Percentiles rank a stretch among this genome's conserved stretches.
Conservation (phyloP, 2,329 filamentous ascomycete genomes). For the Diplodia mutila region DNA sequence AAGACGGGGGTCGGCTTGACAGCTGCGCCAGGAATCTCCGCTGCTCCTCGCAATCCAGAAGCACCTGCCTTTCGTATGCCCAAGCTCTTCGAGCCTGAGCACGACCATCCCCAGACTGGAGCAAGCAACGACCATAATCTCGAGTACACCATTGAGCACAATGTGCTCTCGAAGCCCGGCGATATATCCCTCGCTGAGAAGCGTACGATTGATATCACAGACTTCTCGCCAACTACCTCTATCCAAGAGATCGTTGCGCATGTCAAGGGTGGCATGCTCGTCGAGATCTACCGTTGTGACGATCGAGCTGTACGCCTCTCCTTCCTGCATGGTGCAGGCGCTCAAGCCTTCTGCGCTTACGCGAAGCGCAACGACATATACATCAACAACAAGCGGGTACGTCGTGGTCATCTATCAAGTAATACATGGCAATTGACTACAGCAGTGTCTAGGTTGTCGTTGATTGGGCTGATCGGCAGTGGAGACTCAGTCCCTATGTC, state of each 20-base stretch:
- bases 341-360: conserved; percentile 65
- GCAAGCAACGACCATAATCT: background rate
- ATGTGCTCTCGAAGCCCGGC: background rate
- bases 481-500: conserved; percentile 65
- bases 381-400: conserved; percentile 68
- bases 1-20: background rate
- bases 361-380: conserved; percentile 68
- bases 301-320: conserved; percentile 69
- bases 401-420: conserved; percentile 34
- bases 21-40: background rate
- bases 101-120: background rate
- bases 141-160: background rate
- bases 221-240: conserved; percentile 65
- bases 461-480: conserved; percentile 73
- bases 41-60: background rate
- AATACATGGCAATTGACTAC: background rate
- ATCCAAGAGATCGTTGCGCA: conserved; percentile 67
- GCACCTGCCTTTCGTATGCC: background rate
- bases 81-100: background rate
- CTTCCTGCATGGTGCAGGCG: conserved; percentile 64
- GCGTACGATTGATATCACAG: conserved; percentile 66
- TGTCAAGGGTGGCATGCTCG: conserved; percentile 70
- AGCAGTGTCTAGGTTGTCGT: conserved; percentile 62
- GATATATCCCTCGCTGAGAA: conserved; percentile 29
- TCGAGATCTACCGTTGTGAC: conserved; percentile 68